A percentile compares a stretch with the other conserved stretches of the same genome.
phyloP scores from a whole-genome alignment of 1,139 yeast species.

The Geotrichum candidum region DNA sequence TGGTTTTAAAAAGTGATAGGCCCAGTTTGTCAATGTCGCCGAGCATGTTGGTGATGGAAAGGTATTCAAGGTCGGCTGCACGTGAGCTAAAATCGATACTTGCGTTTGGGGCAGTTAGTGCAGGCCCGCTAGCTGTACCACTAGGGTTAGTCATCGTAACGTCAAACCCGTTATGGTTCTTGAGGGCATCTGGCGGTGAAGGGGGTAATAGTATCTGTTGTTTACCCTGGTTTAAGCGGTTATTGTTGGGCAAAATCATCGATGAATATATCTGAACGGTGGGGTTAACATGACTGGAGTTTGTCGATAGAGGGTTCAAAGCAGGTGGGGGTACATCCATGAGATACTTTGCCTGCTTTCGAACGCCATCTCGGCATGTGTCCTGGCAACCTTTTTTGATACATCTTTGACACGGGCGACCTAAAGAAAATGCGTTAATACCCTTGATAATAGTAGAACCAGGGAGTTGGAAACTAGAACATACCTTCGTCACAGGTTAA shows the following conservation, averaged over 20 bases:
- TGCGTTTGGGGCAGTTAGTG: background rate
- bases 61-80: conserved; percentile 18
- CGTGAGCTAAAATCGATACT: conserved; percentile 16
- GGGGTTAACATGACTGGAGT: background rate
- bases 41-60: conserved; percentile 14
- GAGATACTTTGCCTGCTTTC: conserved; percentile 76
- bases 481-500: conserved; percentile 71
- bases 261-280: background rate
- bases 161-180: background rate
- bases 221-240: background rate
- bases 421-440: background rate
- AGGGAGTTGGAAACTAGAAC: background rate
- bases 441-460: background rate
- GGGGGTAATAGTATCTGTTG: conserved; percentile 13
- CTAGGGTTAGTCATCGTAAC: background rate
- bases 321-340: conserved; percentile 23
- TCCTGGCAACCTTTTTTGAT: conserved; percentile 51
- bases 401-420: conserved; percentile 78
- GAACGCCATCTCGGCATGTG: conserved; percentile 79
- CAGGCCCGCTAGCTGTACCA: background rate
- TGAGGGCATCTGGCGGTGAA: conserved; percentile 8
- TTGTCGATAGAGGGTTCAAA: conserved; percentile 2
- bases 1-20: background rate
- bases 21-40: conserved; percentile 6
- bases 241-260: background rate